Conservation (phyloP, 2,329 filamentous ascomycete species). For the Fusarium sp. region DNA sequence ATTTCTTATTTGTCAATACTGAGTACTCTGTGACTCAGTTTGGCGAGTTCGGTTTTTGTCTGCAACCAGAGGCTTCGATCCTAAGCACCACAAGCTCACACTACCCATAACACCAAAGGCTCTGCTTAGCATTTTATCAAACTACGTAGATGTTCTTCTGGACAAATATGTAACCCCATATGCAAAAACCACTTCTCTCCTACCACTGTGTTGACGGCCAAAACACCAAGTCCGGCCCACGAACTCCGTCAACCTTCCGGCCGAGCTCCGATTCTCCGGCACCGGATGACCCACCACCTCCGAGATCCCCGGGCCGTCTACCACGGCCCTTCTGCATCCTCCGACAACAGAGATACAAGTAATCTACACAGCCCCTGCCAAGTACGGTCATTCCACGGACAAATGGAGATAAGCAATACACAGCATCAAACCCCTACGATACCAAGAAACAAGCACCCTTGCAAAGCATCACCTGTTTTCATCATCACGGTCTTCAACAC, state of each 20-base stretch:
- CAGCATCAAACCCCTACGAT: constrained; percentile 32
- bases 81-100: no score
- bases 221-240: background rate
- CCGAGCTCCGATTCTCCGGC: constrained; percentile 12
- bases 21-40: no score
- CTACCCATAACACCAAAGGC: no score
- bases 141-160: background rate
- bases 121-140: no score
- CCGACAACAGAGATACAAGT: background rate
- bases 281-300: constrained; percentile 15
- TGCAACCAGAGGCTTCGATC: no score
- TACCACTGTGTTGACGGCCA: no score
- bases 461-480: constrained; percentile 6
- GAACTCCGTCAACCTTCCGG: background rate
- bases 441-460: constrained; percentile 19
- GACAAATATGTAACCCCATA: background rate
- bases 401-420: constrained; percentile 8
- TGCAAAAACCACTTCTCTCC: no score
- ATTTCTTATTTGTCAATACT: no score
- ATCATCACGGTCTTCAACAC: constrained; percentile 1
- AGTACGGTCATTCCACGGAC: background rate
- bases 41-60: no score
- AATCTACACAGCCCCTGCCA: background rate
- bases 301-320: constrained; percentile 6
- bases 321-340: background rate